Evolutionary conservation across 2,329 filamentous ascomycete species (phyloP).

Genomic region (Tympanopsis confertula): DNA sequence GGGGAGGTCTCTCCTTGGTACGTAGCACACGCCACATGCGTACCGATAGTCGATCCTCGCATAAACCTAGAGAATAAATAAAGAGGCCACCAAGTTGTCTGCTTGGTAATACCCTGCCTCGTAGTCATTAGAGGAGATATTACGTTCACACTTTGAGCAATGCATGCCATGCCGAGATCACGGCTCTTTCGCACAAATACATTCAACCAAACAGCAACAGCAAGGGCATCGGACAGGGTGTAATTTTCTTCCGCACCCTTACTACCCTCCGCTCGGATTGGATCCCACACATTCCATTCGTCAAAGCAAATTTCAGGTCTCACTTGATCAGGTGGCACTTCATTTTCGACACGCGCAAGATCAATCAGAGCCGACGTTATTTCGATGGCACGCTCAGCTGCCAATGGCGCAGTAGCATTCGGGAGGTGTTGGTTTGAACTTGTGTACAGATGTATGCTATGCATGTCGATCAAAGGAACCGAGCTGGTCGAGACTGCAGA

Average conservation of each 20-base stretch:
- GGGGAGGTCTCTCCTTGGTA: neutral
- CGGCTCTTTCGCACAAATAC: constrained; percentile 63
- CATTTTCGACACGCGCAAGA: constrained; percentile 60
- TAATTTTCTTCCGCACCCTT: constrained; percentile 63
- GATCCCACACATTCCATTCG: constrained; percentile 79
- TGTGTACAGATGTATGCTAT: constrained; percentile 72
- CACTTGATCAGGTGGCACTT: constrained; percentile 43
- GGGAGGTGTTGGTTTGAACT: constrained; percentile 36
- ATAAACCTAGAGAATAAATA: constrained; percentile 51
- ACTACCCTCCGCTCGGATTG: constrained; percentile 57
- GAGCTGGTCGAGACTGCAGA: constrained; percentile 13
- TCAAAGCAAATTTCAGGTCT: constrained; percentile 68
- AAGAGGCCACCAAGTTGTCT: constrained; percentile 67
- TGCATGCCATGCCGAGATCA: constrained; percentile 66
- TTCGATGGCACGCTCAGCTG: constrained; percentile 64
- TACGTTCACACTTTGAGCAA: constrained; percentile 69
- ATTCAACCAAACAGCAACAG: constrained; percentile 66
- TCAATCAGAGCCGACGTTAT: constrained; percentile 60
- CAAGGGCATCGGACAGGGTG: constrained; percentile 64
- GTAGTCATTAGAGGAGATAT: constrained; percentile 68
- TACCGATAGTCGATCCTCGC: neutral
- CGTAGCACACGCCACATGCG: neutral
- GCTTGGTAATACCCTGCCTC: constrained; percentile 49
- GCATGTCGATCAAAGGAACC: constrained; percentile 61
- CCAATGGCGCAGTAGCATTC: constrained; percentile 50